phyloP scores from a whole-genome alignment of 139 green algal genomes.

The Gonium pectorale region DNA sequence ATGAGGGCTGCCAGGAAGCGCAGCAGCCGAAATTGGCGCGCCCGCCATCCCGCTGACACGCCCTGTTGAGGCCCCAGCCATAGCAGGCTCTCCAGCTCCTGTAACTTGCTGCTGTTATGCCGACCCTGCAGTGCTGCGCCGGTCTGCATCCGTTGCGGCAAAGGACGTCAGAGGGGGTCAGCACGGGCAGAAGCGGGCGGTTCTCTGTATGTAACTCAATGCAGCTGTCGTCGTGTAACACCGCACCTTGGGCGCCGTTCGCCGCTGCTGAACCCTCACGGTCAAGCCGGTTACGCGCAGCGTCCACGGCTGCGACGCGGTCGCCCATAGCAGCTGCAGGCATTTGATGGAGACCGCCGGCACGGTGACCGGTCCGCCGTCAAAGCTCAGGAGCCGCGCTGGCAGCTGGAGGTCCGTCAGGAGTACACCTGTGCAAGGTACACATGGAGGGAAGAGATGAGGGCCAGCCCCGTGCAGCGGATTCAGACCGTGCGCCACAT shows the following conservation, averaged over 20 bases:
- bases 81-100: conserved; percentile 18
- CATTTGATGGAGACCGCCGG: background rate
- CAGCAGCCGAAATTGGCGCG: background rate
- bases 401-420: background rate
- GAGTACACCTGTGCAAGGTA: conserved; percentile 8
- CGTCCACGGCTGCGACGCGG: background rate
- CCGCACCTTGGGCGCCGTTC: background rate
- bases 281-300: background rate
- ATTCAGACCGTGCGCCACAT: no score
- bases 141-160: no score
- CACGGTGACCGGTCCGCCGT: background rate
- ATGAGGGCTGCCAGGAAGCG: background rate
- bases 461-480: no score
- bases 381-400: background rate
- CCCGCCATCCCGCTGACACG: background rate
- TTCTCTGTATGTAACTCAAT: no score
- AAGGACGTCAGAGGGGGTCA: no score
- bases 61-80: background rate
- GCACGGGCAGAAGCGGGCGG: no score
- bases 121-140: no score
- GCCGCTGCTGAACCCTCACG: background rate
- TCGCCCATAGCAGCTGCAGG: conserved; percentile 15
- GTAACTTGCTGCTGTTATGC: conserved; percentile 1
- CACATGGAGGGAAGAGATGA: no score
- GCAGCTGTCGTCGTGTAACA: no score